Base-by-base conservation (phyloP, 345 rosid genomes). In the Trapa bicornis region DNA sequence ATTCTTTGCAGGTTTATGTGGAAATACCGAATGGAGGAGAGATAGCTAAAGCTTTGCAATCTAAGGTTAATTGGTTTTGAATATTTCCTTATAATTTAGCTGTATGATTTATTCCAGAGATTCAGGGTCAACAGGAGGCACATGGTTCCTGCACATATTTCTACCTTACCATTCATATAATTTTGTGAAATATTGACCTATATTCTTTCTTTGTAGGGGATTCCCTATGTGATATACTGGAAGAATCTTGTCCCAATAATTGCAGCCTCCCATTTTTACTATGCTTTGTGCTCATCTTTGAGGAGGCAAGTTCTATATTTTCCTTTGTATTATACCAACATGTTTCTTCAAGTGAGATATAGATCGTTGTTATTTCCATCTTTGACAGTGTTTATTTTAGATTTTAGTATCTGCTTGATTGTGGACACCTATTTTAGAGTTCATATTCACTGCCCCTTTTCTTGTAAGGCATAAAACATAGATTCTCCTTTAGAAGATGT, bases 171-270 rank as follows among this genome's bases (percentile, higher is more conserved):
- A 11, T n/a, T 48, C 39, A 43, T 47, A 10, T 37, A 50, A 57
- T 22, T 29, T 37, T 14, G 61, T 16, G 22, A 37, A 13, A 53
- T 12, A 37, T 68, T 68, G 37, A 69, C 45, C 33, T 10, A 16
- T 2, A 17, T 42, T 47, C 36, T 1, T 41, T 50, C 64, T 32
- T 67, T 57, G 68, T 78, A 82, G 86, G 86, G 86, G 45, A 76
- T 80, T 67, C 76, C 80, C 17, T 77, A 82, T 67, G 83, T 82
- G 65, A 80, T 82, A 75, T 82, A 80, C 68, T 82, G 86, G 86
- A 75, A 71, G 68, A 68, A 66, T 65, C 9, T 66, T 32, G 57
- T 75, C 54, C 73, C 83, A 5, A 15, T 35, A 35, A 69, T 71
- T 75, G 81, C 74, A 5, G 76, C 80, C 68, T 70, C 76, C 42